Evolutionary conservation across 176 grass and related monocot species (phyloP).

Genomic region (Dendrocalamus sinicus): DNA sequence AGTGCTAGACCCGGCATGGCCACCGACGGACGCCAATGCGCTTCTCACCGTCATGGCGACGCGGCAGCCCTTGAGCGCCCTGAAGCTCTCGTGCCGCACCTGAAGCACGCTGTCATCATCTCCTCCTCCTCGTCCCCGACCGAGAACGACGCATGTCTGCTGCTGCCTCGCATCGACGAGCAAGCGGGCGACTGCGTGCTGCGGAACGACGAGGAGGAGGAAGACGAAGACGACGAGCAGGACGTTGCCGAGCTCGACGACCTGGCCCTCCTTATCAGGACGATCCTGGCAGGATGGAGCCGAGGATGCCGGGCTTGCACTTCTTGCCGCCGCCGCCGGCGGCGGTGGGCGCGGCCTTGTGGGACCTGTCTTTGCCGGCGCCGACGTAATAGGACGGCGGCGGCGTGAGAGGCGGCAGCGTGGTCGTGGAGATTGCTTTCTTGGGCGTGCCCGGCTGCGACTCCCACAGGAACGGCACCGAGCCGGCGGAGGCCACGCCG

Average conservation of each 20-base stretch:
- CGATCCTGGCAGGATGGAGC: slow-evolving; percentile 57
- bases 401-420: slow-evolving; percentile 39
- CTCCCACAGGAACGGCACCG: slow-evolving; percentile 87
- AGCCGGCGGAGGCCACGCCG: slow-evolving; percentile 64
- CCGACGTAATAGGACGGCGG: slow-evolving; percentile 73
- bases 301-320: slow-evolving; percentile 51
- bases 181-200: slow-evolving; percentile 44
- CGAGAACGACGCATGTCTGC: slow-evolving; percentile 27
- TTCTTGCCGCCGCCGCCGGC: slow-evolving; percentile 36
- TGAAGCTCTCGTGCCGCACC: slow-evolving; percentile 47
- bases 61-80: slow-evolving; percentile 45
- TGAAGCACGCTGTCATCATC: slow-evolving; percentile 48
- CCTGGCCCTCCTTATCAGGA: slow-evolving; percentile 23
- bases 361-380: background rate
- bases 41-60: slow-evolving; percentile 51
- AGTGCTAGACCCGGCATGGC: background rate
- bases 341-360: slow-evolving; percentile 14
- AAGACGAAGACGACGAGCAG: background rate
- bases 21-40: slow-evolving; percentile 43
- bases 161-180: slow-evolving; percentile 45
- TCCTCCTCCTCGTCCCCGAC: slow-evolving; percentile 36
- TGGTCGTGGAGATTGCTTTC: slow-evolving; percentile 28
- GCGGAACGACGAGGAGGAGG: slow-evolving; percentile 35
- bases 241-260: slow-evolving; percentile 38
- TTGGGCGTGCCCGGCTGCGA: slow-evolving; percentile 91